These are phyloP conservation scores for Lizonia empirigonia DNA, from an alignment of 2,329 filamentous ascomycete species.

Conservation along the genomic window DNA sequence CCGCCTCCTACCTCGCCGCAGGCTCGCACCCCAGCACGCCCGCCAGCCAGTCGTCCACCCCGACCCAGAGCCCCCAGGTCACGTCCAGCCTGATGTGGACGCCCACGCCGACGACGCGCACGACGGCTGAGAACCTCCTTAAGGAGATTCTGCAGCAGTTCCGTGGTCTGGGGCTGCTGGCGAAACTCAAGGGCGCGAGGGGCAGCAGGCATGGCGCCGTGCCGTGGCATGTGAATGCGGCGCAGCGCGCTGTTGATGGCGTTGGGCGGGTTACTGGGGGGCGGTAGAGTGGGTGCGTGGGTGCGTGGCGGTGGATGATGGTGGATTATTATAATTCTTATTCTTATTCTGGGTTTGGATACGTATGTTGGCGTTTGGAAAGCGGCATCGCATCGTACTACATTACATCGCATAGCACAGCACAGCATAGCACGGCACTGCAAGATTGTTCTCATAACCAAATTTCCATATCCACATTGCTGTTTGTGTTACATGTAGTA, in stretches of 20 bases:
- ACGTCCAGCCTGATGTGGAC: constrained; percentile 44
- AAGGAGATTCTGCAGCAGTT: constrained; percentile 74
- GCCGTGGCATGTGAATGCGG: constrained; percentile 78
- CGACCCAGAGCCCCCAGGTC: constrained; percentile 19
- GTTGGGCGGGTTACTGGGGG: constrained; percentile 47
- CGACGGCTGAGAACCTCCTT: constrained; percentile 64
- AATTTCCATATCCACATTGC: too few species aligned
- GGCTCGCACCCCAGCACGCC: constrained; percentile 2
- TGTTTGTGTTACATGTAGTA: too few species aligned
- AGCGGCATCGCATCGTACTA: too few species aligned
- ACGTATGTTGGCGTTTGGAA: too few species aligned
- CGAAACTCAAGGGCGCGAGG: constrained; percentile 67
- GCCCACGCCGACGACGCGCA: constrained; percentile 37
- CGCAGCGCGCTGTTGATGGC: constrained; percentile 69
- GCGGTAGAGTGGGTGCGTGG: too few species aligned
- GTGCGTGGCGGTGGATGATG: too few species aligned
- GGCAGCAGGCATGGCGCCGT: constrained; percentile 63
- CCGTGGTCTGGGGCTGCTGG: constrained; percentile 70
- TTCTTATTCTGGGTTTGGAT: too few species aligned
- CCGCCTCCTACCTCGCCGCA: constrained; percentile 1
- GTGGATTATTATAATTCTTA: too few species aligned
- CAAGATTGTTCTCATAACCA: too few species aligned
- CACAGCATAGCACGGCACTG: too few species aligned
- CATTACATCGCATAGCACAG: too few species aligned
- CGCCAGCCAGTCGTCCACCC: background rate